Conservation (phyloP, 495 filamentous ascomycete species). For the Letharia lupina region DNA sequence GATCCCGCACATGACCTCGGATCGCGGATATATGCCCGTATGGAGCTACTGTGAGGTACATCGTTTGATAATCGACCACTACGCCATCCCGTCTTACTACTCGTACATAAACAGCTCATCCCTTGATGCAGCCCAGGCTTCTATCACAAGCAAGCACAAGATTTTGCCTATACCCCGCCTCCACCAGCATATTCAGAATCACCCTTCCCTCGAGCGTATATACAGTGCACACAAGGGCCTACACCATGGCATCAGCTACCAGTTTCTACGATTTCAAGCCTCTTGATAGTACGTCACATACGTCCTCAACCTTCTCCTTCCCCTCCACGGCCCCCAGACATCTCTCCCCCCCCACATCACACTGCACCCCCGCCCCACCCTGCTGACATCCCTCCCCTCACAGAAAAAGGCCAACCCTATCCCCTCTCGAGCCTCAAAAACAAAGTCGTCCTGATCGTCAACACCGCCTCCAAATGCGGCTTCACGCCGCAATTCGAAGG, state of each 20-base stretch:
- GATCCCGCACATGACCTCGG: not conserved
- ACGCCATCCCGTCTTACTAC: not conserved
- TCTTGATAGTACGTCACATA: slow-evolving; percentile 54
- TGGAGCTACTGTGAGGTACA: not conserved
- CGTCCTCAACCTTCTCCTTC: not conserved
- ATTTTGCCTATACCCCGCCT: not conserved
- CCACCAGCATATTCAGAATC: not conserved
- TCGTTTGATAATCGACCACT: not conserved
- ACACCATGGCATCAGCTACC: slow-evolving; percentile 78
- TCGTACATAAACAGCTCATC: not conserved
- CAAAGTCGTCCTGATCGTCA: slow-evolving; percentile 93
- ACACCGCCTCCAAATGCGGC: slow-evolving; percentile 98
- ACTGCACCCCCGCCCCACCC: slow-evolving; percentile 10
- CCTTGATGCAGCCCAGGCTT: slow-evolving; percentile 4
- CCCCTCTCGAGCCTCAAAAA: slow-evolving; percentile 61
- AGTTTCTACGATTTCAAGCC: slow-evolving; percentile 88
- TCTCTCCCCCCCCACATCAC: not conserved
- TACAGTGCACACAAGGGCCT: not conserved
- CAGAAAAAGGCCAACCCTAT: slow-evolving; percentile 69
- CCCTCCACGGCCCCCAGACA: not conserved
- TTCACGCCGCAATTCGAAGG: slow-evolving; percentile 95
- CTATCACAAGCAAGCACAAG: not conserved
- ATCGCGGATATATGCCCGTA: not conserved
- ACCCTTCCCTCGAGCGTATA: not conserved
- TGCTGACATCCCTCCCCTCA: slow-evolving; percentile 18